These are phyloP conservation scores for Cryptococcus sp. DNA, from an alignment of 1,284 basidiomycete species.

Conservation along the genomic window DNA sequence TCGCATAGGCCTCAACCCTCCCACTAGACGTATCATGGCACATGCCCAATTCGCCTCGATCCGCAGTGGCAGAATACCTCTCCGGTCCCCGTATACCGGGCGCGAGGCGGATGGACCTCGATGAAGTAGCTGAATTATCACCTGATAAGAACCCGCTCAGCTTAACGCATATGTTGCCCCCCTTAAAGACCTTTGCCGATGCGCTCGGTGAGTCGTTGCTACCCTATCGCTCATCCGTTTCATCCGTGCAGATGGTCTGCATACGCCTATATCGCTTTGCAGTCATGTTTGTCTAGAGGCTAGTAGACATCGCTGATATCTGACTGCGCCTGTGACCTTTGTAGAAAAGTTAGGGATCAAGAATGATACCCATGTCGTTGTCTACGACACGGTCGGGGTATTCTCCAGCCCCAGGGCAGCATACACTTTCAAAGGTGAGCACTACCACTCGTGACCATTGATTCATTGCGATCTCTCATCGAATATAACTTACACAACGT, in stretches of 20 bases:
- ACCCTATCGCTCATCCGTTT: too few relatives aligned
- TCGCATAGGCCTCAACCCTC: conserved; percentile 31
- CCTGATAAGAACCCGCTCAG: conserved; percentile 61
- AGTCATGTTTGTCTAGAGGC: too few relatives aligned
- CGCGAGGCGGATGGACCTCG: conserved; percentile 79
- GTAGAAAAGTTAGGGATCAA: conserved; percentile 73
- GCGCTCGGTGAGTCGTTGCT: conserved; percentile 66
- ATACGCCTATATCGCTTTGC: background rate
- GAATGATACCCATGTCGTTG: conserved; percentile 74
- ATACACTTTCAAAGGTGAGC: conserved; percentile 77
- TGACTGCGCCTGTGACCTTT: conserved; percentile 7
- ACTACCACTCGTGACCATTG: background rate
- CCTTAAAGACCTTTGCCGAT: conserved; percentile 67
- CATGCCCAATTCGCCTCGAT: conserved; percentile 51
- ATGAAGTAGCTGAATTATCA: conserved; percentile 58
- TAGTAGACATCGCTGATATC: background rate
- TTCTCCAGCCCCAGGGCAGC: conserved; percentile 88
- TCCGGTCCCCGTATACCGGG: conserved; percentile 64
- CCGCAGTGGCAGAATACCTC: conserved; percentile 45
- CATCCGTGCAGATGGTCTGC: too few relatives aligned
- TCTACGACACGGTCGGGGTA: conserved; percentile 85
- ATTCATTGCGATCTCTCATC: background rate
- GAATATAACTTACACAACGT: background rate
- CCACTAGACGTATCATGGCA: conserved; percentile 53
- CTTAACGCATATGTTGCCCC: conserved; percentile 93